phyloP scores from a whole-genome alignment of 2,329 filamentous ascomycete genomes.

The Alternaria sp. region DNA sequence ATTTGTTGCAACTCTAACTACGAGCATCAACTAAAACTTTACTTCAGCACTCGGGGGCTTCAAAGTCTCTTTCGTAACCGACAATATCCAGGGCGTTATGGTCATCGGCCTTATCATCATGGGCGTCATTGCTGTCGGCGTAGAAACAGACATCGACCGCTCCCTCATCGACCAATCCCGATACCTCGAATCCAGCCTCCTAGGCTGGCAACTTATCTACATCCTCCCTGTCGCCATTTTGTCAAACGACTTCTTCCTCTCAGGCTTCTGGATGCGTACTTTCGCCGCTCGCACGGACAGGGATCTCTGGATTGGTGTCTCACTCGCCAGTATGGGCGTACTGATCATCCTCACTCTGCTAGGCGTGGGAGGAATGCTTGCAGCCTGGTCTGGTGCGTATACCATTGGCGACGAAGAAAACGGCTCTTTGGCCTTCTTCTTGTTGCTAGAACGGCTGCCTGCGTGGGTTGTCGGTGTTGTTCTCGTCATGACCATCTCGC shows the following conservation, averaged over 20 bases:
- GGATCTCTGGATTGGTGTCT: constrained; percentile 76
- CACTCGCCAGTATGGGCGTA: constrained; percentile 68
- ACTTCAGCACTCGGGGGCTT: constrained; percentile 75
- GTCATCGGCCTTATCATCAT: constrained; percentile 77
- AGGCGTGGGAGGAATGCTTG: constrained; percentile 74
- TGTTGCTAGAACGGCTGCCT: constrained; percentile 73
- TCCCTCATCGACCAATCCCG: constrained; percentile 72
- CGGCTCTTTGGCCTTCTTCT: constrained; percentile 76
- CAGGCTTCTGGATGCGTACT: constrained; percentile 82
- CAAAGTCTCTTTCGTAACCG: constrained; percentile 82
- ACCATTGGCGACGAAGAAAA: constrained; percentile 66
- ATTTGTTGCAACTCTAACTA: not conserved
- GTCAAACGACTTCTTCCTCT: constrained; percentile 87
- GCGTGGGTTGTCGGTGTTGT: constrained; percentile 83
- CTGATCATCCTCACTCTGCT: constrained; percentile 75
- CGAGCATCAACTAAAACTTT: not conserved
- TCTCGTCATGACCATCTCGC: constrained; percentile 77
- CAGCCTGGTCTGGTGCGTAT: constrained; percentile 77
- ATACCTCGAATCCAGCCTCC: constrained; percentile 69
- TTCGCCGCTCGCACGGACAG: constrained; percentile 81
- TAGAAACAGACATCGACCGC: constrained; percentile 73
- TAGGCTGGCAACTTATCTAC: constrained; percentile 87
- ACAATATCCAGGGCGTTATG: constrained; percentile 81
- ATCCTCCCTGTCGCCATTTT: constrained; percentile 81
- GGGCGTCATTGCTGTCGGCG: constrained; percentile 78